These are phyloP conservation scores for Panaeolus cyanescens DNA, from an alignment of 768 basidiomycete species.

Conservation along the genomic window DNA sequence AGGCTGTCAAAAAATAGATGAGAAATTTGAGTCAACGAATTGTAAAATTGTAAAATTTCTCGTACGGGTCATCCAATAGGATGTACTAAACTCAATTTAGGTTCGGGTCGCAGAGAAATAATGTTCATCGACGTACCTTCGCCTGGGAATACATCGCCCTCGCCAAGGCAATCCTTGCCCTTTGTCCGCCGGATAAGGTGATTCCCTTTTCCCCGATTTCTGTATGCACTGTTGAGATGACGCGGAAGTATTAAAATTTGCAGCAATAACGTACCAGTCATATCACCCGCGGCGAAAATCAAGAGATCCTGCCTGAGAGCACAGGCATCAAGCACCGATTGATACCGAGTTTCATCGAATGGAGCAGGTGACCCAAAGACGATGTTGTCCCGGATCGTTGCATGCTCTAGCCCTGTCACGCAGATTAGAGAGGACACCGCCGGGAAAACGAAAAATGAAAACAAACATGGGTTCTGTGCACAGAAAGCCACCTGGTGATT, in stretches of 20 bases:
- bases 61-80: constrained; percentile 73
- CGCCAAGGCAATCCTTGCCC: constrained; percentile 76
- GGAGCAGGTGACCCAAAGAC: constrained; percentile 65
- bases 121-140: constrained; percentile 33
- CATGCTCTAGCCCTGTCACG: constrained; percentile 69
- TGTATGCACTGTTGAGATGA: constrained; percentile 14
- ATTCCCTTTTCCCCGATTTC: constrained; percentile 86
- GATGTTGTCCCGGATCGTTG: constrained; percentile 81
- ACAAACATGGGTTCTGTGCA: constrained; percentile 63
- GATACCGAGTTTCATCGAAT: constrained; percentile 65
- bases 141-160: constrained; percentile 78
- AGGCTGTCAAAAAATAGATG: constrained; percentile 37
- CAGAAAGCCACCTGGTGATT: constrained; percentile 69
- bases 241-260: background rate
- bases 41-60: constrained; percentile 6
- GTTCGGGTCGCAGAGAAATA: background rate
- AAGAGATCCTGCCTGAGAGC: constrained; percentile 71
- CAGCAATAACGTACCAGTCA: constrained; percentile 53
- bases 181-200: constrained; percentile 72
- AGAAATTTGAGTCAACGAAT: constrained; percentile 9
- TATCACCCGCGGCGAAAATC: constrained; percentile 74
- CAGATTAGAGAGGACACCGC: background rate
- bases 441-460: background rate
- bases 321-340: constrained; percentile 71
- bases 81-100: constrained; percentile 41